Evolutionary conservation across 148 eudicot species (phyloP), one percentile per base, ranked within the genome.

Genomic region (Rhododendron mucronatum): DNA sequence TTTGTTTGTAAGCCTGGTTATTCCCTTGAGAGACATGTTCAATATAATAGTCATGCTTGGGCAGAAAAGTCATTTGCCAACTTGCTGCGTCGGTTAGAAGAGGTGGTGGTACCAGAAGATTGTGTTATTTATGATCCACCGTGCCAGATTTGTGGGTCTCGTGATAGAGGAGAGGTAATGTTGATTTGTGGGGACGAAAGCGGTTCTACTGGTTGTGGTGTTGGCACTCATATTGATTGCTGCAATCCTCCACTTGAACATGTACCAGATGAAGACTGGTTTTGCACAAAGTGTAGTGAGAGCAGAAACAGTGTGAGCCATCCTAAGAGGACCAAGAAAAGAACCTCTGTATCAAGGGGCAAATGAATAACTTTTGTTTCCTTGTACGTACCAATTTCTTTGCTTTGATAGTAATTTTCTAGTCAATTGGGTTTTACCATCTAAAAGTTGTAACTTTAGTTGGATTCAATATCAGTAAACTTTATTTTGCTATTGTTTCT

Each of bases 1-100:
- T 95, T 93, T 78, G 94, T 97, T 2, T 97, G 99, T 91, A 97
- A 95, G 88, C 98, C 98, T 3, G 95, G 98, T 2, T 94, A 91
- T 89, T 74, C 99, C 84, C 95, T 94, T 0, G 98, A 97, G 33
- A 89, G 83, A 85, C 98, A 97, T 84, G 96, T 95, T 10, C 98
- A 88, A 67, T 94, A 93, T 91, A 90, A 91, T 86, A 97, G 95
- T 39, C 94, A 94, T 13, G 88, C 90, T 50, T 94, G 94, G 98
- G 98, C 95, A 0, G 89, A 95, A 75, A 95, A 86, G 87, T 94
- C 99, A 5, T 86, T 93, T 41, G 74, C 95, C 59, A 94, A 90
- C 82, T 88, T 94, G 59, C 81, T 80, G 33, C 88, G 47, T 63
- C 90, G 92, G 20, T 87, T 92, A 61, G 91, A 91, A 69, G 96